Evolutionary conservation across 2,329 filamentous ascomycete species (phyloP).

Genomic region (Penicillium sp.): DNA sequence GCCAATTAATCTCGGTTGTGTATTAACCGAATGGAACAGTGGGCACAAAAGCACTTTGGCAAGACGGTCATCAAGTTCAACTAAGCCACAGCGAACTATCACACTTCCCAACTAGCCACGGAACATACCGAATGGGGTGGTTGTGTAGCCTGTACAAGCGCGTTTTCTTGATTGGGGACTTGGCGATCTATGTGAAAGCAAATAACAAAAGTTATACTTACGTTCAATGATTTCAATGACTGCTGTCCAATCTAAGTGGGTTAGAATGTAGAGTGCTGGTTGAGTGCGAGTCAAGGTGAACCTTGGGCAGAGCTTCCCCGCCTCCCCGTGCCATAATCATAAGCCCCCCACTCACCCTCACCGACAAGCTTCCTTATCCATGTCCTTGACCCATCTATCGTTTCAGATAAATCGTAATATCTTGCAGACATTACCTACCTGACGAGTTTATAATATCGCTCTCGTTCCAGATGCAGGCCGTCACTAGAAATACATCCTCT

Average conservation of each 20-base stretch:
- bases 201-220: not conserved
- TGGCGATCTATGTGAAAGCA: not conserved
- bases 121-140: not conserved
- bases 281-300: not conserved
- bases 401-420: not conserved
- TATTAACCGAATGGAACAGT: constrained; percentile 33
- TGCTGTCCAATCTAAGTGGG: not conserved
- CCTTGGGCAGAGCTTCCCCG: constrained; percentile 15
- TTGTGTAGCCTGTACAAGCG: not conserved
- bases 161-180: not conserved
- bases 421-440: not conserved
- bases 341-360: constrained; percentile 1
- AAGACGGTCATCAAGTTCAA: constrained; percentile 54
- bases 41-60: constrained; percentile 57
- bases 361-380: not conserved
- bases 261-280: not conserved
- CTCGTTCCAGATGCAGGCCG: constrained; percentile 5
- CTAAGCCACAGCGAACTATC: constrained; percentile 14
- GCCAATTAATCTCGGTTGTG: not conserved
- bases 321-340: constrained; percentile 8
- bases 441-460: not conserved
- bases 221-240: too few relatives aligned
- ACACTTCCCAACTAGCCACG: not conserved
- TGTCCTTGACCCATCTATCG: not conserved
- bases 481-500: constrained; percentile 14